Evolutionary conservation across 2,329 filamentous ascomycete species (phyloP).

Genomic region (Cordyceps militaris): DNA sequence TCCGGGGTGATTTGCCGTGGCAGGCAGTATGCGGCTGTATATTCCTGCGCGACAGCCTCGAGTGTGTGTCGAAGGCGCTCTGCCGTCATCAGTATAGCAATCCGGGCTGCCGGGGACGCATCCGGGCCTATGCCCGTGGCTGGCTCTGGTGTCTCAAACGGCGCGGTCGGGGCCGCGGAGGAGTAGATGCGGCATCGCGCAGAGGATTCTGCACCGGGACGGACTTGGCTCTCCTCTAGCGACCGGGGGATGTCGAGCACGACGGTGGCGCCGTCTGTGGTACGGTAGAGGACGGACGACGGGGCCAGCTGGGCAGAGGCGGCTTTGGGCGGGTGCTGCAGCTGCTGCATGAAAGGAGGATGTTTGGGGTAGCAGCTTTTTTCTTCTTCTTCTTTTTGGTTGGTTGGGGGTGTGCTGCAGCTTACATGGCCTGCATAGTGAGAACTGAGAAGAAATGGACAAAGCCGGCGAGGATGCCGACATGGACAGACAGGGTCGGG

Average conservation of each 20-base stretch:
- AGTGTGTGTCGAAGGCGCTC: slow-evolving; percentile 41
- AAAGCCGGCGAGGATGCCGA: background rate
- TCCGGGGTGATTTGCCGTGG: slow-evolving; percentile 28
- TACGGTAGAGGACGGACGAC: slow-evolving; percentile 30
- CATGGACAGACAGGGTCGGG: too few species aligned
- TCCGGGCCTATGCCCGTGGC: slow-evolving; percentile 6
- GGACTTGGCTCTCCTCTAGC: slow-evolving; percentile 58
- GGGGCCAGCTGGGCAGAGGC: slow-evolving; percentile 13
- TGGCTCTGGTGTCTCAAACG: slow-evolving; percentile 47
- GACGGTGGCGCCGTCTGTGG: slow-evolving; percentile 37
- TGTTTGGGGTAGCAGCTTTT: too few species aligned
- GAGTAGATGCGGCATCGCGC: slow-evolving; percentile 36
- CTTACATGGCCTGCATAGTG: background rate
- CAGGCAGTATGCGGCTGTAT: slow-evolving; percentile 40
- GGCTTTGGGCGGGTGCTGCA: background rate
- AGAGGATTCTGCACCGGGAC: slow-evolving; percentile 27
- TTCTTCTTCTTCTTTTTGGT: background rate
- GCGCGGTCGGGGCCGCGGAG: slow-evolving; percentile 32
- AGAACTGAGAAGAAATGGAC: background rate
- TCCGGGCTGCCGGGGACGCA: slow-evolving; percentile 36
- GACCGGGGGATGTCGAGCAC: slow-evolving; percentile 65
- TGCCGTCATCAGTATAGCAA: slow-evolving; percentile 47
- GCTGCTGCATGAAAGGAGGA: slow-evolving; percentile 1
- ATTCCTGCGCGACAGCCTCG: slow-evolving; percentile 17
- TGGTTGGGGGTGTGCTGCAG: background rate